Base-by-base conservation (phyloP, 2,329 filamentous ascomycete species). In the Paecilomyces sp. region DNA sequence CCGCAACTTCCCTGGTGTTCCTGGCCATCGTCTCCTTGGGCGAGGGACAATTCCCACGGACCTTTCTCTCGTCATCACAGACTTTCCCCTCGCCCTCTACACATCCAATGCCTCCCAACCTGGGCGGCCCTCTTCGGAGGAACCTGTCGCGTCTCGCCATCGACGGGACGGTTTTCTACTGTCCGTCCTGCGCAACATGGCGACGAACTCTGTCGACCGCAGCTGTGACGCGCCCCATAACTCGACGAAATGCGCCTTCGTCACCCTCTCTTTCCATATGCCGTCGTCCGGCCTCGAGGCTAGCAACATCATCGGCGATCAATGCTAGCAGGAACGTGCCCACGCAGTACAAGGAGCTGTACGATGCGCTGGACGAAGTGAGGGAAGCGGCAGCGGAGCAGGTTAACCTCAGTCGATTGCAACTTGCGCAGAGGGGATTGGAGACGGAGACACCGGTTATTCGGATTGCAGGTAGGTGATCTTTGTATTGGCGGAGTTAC, bases 371-470 rank as follows among this genome's bases (percentile, higher is more conserved):
- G 50, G 76, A 77, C 13, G 74, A 74, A n/a, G 70, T 87, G 8
- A 77, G 81, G 61, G 77, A 78, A 57, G 75, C 77, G 41, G 83
- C 84, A 24, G 77, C 80, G 60, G 79, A 79, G 54, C 82, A 84
- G 68, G 80, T 86, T 57, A 84, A 85, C 67, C 71, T 85, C 31
- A 85, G 83, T 66, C 76, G 84, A 58, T 68, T 88, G 62, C 82
- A 85, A 67, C 79, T 88, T 66, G 85, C 84, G 18, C 68, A 85
- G 63, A 73, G 82, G 58, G 83, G 85, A 2, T 69, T 88, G 63
- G 83, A 85, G 67, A 79, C 77, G 25, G 76, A 81, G 54, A 73
- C 77, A 62, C 80, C 83, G 2, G 76, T 84, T 9, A 78, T 84
- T 53, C 75, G 85, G 56, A 73, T 88, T 65, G 85, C 84, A 54